Evolutionary conservation across 441 rosid genomes (phyloP), one percentile per base, ranked within the genome.

Genomic region (Gossypium lobatum): DNA sequence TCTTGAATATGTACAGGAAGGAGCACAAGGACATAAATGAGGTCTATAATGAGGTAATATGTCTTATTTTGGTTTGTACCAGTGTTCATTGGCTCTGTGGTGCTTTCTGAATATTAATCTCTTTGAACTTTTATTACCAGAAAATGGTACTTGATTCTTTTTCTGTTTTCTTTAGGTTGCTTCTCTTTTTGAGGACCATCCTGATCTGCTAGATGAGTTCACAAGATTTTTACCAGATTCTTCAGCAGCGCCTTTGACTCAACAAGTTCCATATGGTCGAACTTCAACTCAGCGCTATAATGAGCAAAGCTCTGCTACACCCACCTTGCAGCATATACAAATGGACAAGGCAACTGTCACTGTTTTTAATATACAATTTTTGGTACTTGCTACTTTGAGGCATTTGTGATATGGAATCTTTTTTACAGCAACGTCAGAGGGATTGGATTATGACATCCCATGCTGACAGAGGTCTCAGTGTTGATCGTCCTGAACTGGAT

Each of bases 161-260:
- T 64, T 76, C 28, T 34, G 63, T 72, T 23, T 34, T 65, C 59
- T 54, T 75, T 75, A 95, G 99, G 98, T 95, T 46, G 90, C 98
- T 59, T 26, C 75, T 70, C 97, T 95, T 60, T 95, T 95, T 86
- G 93, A 85, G 76, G 89, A 91, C 80, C 98, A 95, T 76, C 64
- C 81, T 34, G 99, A 95, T 83, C 84, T 95, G 84, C 98, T 95
- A 21, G 97, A 93, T 26, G 99, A 91, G 84, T 95, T 95, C 83
- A 85, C 89, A 48, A 85, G 89, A 80, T 95, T 95, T 80, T 88
- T 95, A 73, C 99, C 99, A 2, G 95, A 90, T 80, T 62, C 85
- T 76, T 90, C 97, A 28, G 89, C 83, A 21, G 70, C 89, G 64
- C 79, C 92, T 57, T 78, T 82, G 73, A 72, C 86, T 13, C 81